These are phyloP conservation scores for Cyclocybe aegerita DNA, from an alignment of 768 basidiomycete genomes.

Conservation along the genomic window DNA sequence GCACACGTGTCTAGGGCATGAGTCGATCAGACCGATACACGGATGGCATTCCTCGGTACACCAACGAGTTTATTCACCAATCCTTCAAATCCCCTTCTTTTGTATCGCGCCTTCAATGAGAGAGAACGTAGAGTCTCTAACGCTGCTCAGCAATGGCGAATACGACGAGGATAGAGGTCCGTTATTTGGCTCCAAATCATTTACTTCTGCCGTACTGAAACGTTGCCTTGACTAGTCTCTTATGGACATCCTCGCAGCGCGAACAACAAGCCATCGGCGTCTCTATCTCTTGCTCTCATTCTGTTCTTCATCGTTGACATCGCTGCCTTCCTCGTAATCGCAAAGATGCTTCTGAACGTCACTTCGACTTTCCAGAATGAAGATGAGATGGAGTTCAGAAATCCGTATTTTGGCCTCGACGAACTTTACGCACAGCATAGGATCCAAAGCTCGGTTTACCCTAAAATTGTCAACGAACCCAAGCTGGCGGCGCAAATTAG, in stretches of 20 bases:
- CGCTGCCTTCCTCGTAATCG: slow-evolving; percentile 20
- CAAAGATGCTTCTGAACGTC: slow-evolving; percentile 12
- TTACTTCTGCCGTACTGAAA: background rate
- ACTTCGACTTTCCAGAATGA: slow-evolving; percentile 2
- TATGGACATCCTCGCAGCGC: too few relatives aligned
- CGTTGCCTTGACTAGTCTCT: background rate
- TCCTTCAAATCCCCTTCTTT: background rate
- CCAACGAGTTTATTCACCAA: background rate
- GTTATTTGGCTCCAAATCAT: background rate
- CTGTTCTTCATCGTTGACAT: slow-evolving; percentile 26
- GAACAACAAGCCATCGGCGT: background rate
- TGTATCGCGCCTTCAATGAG: slow-evolving; percentile 1
- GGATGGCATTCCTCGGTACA: too few relatives aligned
- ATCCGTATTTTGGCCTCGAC: slow-evolving; percentile 26
- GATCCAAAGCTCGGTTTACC: slow-evolving; percentile 17
- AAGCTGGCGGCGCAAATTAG: slow-evolving; percentile 23
- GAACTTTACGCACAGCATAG: slow-evolving; percentile 17
- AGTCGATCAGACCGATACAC: too few relatives aligned
- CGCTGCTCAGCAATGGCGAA: slow-evolving; percentile 13
- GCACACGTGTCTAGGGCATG: too few relatives aligned
- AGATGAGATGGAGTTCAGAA: slow-evolving; percentile 20
- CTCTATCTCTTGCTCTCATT: slow-evolving; percentile 10
- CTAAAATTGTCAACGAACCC: slow-evolving; percentile 22
- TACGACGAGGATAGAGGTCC: slow-evolving; percentile 7
- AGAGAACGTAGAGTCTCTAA: slow-evolving; percentile 14